Base-by-base conservation (phyloP, 2,329 filamentous ascomycete genomes). In the Fusarium nodosum region DNA sequence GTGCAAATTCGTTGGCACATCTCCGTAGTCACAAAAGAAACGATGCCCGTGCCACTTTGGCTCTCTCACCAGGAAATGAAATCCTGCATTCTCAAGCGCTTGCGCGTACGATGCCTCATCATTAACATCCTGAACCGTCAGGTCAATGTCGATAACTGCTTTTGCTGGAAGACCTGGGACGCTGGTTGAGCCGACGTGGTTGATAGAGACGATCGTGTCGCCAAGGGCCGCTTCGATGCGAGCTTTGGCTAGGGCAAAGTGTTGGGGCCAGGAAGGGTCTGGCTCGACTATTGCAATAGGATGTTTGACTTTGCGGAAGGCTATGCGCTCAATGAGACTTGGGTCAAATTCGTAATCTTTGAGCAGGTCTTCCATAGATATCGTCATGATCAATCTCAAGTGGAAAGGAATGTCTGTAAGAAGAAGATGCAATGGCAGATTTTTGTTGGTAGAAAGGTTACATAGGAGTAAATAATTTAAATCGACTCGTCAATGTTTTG, bases 81-180 rank as follows among this genome's bases (percentile, higher is more conserved):
- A 86, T 1, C 83, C 83, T 0, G 72, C 78, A 0, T 70, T 64
- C 68, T 85, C 82, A 6, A 86, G 81, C 5, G 74, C 73, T 3
- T 77, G 69, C 10, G 81, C 82, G 62, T 86, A 86, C 2, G 74
- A 72, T 3, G 65, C 72, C 67, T 87, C 84, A 39, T 81, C 77
- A 13, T 68, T 66, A 26, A 79, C 60, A 48, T 85, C 77, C 5
- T 70, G 48, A 10, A 87, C 78, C 5, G 82, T 77, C 11, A 87
- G 74, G 68, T 87, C 86, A 30, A 87, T 79, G 71, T 87, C 85
- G 47, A 87, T 84, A 47, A 86, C 75, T 31, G 79, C 77, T 75
- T 87, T 87, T 46, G 86, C 85, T 0, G 82, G 78, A 5, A 87
- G 79, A 10, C 75, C 77, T 0, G 83, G 82, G 9, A 87, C 77